These are phyloP conservation scores for Kodamaea ohmeri DNA, from an alignment of 1,139 yeast genomes.

Conservation along the genomic window DNA sequence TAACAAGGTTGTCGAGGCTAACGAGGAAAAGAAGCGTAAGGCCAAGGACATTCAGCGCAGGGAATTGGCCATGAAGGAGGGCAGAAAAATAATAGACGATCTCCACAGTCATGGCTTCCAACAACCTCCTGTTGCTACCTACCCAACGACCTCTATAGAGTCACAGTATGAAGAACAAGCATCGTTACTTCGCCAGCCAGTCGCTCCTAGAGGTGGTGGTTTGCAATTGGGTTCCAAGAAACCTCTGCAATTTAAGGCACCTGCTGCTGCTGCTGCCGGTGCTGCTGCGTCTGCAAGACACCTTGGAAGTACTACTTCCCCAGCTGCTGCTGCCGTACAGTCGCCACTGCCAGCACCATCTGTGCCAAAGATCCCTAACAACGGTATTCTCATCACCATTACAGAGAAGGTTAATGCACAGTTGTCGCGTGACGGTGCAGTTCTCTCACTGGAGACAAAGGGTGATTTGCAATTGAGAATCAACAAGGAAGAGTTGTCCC, in stretches of 20 bases:
- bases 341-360: slow-evolving; percentile 38
- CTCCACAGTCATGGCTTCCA: slow-evolving; percentile 17
- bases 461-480: slow-evolving; percentile 91
- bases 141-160: slow-evolving; percentile 31
- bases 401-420: slow-evolving; percentile 78
- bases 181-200: slow-evolving; percentile 8
- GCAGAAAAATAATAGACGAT: slow-evolving; percentile 12
- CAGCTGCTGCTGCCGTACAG: slow-evolving; percentile 20
- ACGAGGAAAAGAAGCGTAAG: slow-evolving; percentile 93
- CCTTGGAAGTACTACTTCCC: slow-evolving; percentile 21
- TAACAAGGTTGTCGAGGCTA: slow-evolving; percentile 94
- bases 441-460: slow-evolving; percentile 72
- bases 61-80: slow-evolving; percentile 54
- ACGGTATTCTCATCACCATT: slow-evolving; percentile 76
- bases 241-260: slow-evolving; percentile 26
- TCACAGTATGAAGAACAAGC: slow-evolving; percentile 6
- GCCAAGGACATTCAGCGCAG: slow-evolving; percentile 93
- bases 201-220: slow-evolving; percentile 56
- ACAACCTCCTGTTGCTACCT: slow-evolving; percentile 22
- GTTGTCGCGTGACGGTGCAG: slow-evolving; percentile 80
- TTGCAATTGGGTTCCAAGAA: slow-evolving; percentile 69
- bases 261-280: slow-evolving; percentile 24
- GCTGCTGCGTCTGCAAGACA: slow-evolving; percentile 23
- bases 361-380: slow-evolving; percentile 46
- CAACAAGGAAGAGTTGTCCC: slow-evolving; percentile 66